phyloP scores from a whole-genome alignment of 2,329 filamentous ascomycete genomes.

The Penicillium sp. region DNA sequence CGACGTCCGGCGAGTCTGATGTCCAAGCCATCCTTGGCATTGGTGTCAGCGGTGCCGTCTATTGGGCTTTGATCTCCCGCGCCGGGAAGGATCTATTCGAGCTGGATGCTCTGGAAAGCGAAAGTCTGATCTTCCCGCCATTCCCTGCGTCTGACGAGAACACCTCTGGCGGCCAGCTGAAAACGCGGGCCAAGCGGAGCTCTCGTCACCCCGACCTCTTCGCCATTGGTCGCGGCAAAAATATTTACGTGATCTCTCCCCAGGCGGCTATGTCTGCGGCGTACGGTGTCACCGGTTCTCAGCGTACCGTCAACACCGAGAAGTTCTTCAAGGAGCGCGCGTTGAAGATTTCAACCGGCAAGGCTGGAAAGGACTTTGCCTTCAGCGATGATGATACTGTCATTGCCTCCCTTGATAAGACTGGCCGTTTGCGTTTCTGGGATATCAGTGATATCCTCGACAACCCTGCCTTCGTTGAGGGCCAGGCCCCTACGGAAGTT shows the following conservation, averaged over 20 bases:
- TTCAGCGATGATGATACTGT: constrained; percentile 97
- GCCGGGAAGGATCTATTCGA: constrained; percentile 77
- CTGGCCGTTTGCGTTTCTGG: constrained; percentile 96
- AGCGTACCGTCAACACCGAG: constrained; percentile 76
- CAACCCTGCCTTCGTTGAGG: constrained; percentile 46
- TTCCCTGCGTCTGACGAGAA: constrained; percentile 85
- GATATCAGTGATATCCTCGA: constrained; percentile 79
- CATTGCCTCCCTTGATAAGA: constrained; percentile 95
- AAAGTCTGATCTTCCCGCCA: constrained; percentile 87
- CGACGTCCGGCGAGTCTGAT: constrained; percentile 55
- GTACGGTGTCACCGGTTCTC: constrained; percentile 54
- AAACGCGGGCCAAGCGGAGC: constrained; percentile 91
- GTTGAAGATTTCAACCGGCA: constrained; percentile 92
- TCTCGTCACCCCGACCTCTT: constrained; percentile 91
- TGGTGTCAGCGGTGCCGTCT: constrained; percentile 92
- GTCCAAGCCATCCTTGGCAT: constrained; percentile 88
- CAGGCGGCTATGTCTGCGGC: constrained; percentile 53
- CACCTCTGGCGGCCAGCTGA: constrained; percentile 85
- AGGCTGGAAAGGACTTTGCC: constrained; percentile 96
- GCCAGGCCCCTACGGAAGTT: constrained; percentile 66
- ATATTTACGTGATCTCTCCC: constrained; percentile 82
- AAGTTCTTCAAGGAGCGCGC: constrained; percentile 83
- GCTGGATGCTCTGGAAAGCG: constrained; percentile 75
- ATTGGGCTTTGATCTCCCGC: constrained; percentile 83
- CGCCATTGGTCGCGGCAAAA: constrained; percentile 92